phyloP scores from a whole-genome alignment of 306 rosid species.

The Ceratonia siliqua region DNA sequence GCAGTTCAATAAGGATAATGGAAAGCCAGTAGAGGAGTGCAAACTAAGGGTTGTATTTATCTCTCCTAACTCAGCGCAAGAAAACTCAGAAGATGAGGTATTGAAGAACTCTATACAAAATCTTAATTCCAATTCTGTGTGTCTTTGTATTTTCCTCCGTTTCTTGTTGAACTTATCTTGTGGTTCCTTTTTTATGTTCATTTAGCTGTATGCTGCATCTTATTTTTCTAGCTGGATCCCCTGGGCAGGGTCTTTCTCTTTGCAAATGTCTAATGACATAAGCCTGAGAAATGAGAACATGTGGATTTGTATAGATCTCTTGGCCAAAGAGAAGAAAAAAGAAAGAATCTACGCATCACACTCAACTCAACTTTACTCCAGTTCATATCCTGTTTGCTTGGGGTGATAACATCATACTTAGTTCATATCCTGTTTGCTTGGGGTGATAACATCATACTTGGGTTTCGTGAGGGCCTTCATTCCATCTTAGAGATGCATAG shows the following conservation, averaged over 20 bases:
- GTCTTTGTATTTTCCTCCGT: constrained; percentile 37
- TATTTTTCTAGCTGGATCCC: constrained; percentile 12
- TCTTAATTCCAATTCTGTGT: constrained; percentile 62
- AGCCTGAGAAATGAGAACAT: constrained; percentile 15
- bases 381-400: neutral
- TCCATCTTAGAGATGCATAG: constrained; percentile 1
- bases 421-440: neutral
- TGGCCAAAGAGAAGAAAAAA: neutral
- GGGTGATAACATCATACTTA: neutral
- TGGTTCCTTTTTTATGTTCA: constrained; percentile 12
- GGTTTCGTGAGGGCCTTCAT: neutral
- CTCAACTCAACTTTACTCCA: neutral
- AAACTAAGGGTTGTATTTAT: constrained; percentile 77
- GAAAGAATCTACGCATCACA: neutral
- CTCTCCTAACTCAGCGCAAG: constrained; percentile 47
- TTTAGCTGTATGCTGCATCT: constrained; percentile 16
- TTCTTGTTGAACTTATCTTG: constrained; percentile 16
- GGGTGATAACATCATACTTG: neutral
- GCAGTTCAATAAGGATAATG: constrained; percentile 86
- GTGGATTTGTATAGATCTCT: constrained; percentile 12
- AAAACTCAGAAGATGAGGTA: constrained; percentile 66
- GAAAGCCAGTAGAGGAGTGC: constrained; percentile 77
- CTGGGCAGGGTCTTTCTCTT: neutral
- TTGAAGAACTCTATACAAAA: constrained; percentile 46
- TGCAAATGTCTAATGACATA: neutral